Evolutionary conservation across 179 eudicot species (phyloP).

Genomic region (Silene noctiflora): DNA sequence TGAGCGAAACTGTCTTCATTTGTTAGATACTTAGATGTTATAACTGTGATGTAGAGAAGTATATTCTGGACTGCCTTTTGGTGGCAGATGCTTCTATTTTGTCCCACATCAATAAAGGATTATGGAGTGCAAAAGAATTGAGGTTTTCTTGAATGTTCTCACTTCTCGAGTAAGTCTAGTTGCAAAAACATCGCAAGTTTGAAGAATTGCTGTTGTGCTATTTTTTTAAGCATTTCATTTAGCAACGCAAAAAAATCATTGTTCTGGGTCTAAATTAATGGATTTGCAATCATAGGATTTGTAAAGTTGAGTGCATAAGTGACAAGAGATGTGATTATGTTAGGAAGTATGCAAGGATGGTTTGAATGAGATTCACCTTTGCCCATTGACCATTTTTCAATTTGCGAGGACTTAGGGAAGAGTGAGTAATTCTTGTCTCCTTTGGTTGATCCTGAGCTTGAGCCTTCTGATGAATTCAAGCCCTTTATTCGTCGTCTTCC

Average conservation of each 20-base stretch:
- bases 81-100: too few relatives aligned
- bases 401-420: neutral
- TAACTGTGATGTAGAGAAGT: neutral
- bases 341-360: neutral
- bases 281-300: too few relatives aligned
- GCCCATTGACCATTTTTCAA: neutral
- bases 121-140: too few relatives aligned
- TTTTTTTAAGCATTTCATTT: too few relatives aligned
- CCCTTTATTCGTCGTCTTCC: constrained; percentile 76
- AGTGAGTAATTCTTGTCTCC: constrained; percentile 47
- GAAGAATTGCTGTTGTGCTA: too few relatives aligned
- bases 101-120: too few relatives aligned
- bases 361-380: neutral
- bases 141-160: too few relatives aligned
- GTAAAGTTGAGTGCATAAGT: too few relatives aligned
- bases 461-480: constrained; percentile 66
- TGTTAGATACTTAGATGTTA: neutral
- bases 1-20: neutral
- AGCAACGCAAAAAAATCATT: too few relatives aligned
- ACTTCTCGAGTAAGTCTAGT: too few relatives aligned
- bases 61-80: neutral
- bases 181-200: too few relatives aligned
- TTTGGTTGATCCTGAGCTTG: constrained; percentile 71
- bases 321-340: neutral
- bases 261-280: too few relatives aligned